Evolutionary conservation across 2,329 filamentous ascomycete species (phyloP), one percentile per base, ranked within the genome.

Genomic region (Fusarium albosuccineum): DNA sequence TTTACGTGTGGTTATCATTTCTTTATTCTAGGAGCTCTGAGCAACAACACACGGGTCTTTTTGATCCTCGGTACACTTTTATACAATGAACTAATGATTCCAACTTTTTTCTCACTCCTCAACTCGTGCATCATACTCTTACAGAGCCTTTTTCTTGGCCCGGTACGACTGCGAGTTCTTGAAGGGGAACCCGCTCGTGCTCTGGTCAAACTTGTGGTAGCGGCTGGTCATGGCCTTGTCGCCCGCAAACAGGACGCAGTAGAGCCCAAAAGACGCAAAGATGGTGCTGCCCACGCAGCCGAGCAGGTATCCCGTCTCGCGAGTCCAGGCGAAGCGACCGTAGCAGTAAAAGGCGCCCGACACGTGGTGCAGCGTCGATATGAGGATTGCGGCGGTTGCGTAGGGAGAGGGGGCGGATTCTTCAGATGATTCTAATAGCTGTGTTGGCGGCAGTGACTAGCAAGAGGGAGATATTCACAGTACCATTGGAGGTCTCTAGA

Each of bases 351-450:
- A 88, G 16, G 89, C 89, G 5, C 83, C 82, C 0, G 82, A 72
- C 16, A 83, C 80, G 76, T 95, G 92, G 80, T 92, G 92, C 4
- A 88, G 64, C 0, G 87, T 86, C 1, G 91, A 91, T 13, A 94
- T 79, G 39, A 89, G 82, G 17, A 93, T 76, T 2, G 87, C 88
- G 3, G 92, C 90, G 37, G 86, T 81, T 6, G 91, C 90, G 76
- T 88, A 90, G 1, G 89, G 89, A 1, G 88, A 86, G 49, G 83
- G 82, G 60, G 82, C 79, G 9, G 83, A 79, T 6, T 80, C 65
- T 5, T 80, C 65, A 14, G 58, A 44, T 74, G 65, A 27, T 6
- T 57, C 48, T 64, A 40, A 1, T 22, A 36, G 40, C 9, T 22
- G 14, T 34, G 39, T 71, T 36, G 53, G 57, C 26, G 13, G 16